phyloP scores from a whole-genome alignment of 371 early-diverging fungal species.

The Dinochytrium kinnereticum region DNA sequence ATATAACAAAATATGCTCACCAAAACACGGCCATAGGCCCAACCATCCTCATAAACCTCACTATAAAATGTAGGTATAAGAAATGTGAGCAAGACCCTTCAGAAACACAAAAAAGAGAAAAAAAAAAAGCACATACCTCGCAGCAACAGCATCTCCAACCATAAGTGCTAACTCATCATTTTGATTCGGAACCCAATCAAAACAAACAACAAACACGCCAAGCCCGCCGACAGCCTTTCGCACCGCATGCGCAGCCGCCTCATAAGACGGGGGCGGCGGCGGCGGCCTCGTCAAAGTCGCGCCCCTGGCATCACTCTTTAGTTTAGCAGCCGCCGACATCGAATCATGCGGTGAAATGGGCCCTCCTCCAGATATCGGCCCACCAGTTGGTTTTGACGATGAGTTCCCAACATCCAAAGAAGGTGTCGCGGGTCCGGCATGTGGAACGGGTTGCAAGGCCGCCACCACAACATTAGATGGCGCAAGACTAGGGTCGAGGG shows the following conservation, averaged over 20 bases:
- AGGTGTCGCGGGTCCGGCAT: background rate
- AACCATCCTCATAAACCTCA: constrained; percentile 35
- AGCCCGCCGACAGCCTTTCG: constrained; percentile 13
- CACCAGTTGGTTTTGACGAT: background rate
- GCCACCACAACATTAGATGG: background rate
- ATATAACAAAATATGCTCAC: background rate
- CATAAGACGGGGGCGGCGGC: constrained; percentile 9
- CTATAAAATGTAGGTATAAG: background rate
- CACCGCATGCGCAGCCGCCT: constrained; percentile 10
- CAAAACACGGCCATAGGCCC: constrained; percentile 29
- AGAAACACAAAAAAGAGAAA: background rate
- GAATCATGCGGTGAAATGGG: background rate
- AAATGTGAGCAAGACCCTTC: background rate
- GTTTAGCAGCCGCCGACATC: background rate
- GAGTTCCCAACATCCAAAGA: background rate
- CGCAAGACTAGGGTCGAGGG: background rate
- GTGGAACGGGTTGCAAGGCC: background rate
- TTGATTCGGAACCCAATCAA: constrained; percentile 13
- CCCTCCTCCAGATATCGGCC: too few relatives aligned
- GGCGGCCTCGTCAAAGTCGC: background rate
- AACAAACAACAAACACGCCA: constrained; percentile 21
- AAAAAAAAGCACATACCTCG: background rate
- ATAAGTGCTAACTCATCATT: constrained; percentile 6
- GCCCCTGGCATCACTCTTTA: background rate
- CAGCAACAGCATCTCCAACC: constrained; percentile 16